Evolutionary conservation across 139 green algal species (phyloP), one percentile per base, ranked within the genome.

Genomic region (Volvox africanus): DNA sequence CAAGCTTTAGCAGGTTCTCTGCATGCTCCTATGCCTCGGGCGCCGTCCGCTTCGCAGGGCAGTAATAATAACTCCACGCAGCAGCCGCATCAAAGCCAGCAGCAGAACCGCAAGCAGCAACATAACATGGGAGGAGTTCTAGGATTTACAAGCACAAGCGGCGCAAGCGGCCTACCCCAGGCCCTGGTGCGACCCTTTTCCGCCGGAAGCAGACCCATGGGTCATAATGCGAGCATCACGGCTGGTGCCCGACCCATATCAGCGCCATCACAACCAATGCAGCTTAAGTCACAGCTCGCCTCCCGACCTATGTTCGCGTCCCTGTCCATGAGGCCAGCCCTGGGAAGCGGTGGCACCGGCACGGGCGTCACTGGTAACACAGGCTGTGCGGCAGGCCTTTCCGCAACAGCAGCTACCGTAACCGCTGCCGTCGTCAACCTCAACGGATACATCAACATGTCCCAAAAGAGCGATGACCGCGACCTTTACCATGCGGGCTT

Each of bases 61-160:
- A 88, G 82, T 67, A 80, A 80, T 67, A 79, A 71, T 9, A 24
- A 6, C 65, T 65, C 33, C 9, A 22, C 71, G 2, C 65, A 65
- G 33, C 82, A 88, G 35, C 82, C 62, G 24, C 50, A 73, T 12
- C 80, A 73, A 35, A 35, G 35, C 24, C 62, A 80, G 24, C 50
- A 73, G 9, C 44, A 73, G 44, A 50, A 86, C 26, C 80, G 50
- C 55, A n/a, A 20, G 35, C 36, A 68, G 14, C 80, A 71, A 28
- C 80, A 50, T n/a, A 22, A 32, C 44, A 55, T 55, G 36, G 24
- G 44, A 18, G 80, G 80, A 14, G 80, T 55, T 13, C 1, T n/a
- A 65, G 80, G 22, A 20, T 86, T 73, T n/a, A 71, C 80, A 28
- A 86, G 80, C 55, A 26, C 68, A 22, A 85, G 79, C 79, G 79